Conservation (phyloP, 2,329 filamentous ascomycete species). For the Xylaria sp. region DNA sequence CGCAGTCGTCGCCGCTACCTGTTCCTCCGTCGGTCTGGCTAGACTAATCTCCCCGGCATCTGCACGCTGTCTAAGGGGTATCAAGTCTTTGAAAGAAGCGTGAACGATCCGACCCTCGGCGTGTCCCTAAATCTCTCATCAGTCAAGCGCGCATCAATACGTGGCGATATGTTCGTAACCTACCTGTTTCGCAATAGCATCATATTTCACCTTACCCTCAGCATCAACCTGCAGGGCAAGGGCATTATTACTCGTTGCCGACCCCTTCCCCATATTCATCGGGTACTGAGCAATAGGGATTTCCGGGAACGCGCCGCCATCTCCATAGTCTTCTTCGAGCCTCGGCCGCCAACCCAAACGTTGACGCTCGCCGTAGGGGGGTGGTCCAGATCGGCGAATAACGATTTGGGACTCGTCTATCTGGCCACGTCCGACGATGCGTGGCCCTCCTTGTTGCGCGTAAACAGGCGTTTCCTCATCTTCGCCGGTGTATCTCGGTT, state of each 20-base stretch:
- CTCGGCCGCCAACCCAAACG: slow-evolving; percentile 92
- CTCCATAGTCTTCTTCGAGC: slow-evolving; percentile 89
- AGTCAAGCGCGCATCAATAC: background rate
- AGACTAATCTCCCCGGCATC: slow-evolving; percentile 90
- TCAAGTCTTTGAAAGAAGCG: slow-evolving; percentile 95
- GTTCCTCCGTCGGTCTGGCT: slow-evolving; percentile 83
- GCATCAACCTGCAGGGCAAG: slow-evolving; percentile 91
- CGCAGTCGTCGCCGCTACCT: slow-evolving; percentile 85
- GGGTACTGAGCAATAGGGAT: slow-evolving; percentile 95
- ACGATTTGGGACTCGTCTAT: slow-evolving; percentile 84
- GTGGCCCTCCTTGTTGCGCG: slow-evolving; percentile 80
- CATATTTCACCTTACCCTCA: slow-evolving; percentile 95
- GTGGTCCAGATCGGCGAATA: slow-evolving; percentile 81
- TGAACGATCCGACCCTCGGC: slow-evolving; percentile 86
- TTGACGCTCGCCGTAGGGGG: slow-evolving; percentile 87
- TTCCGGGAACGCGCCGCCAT: slow-evolving; percentile 96
- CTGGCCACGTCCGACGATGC: slow-evolving; percentile 82
- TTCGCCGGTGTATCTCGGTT: slow-evolving; percentile 90
- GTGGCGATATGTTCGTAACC: background rate
- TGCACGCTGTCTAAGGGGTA: slow-evolving; percentile 81
- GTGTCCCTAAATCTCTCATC: slow-evolving; percentile 70
- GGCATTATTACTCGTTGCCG: slow-evolving; percentile 84
- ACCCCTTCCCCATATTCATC: slow-evolving; percentile 86
- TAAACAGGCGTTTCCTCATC: slow-evolving; percentile 77
- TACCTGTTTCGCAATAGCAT: slow-evolving; percentile 81